A percentile compares a stretch with the other conserved stretches of the same genome.
Evolutionary conservation across 768 basidiomycete genomes (phyloP).

Genomic region (Suillus plorans): DNA sequence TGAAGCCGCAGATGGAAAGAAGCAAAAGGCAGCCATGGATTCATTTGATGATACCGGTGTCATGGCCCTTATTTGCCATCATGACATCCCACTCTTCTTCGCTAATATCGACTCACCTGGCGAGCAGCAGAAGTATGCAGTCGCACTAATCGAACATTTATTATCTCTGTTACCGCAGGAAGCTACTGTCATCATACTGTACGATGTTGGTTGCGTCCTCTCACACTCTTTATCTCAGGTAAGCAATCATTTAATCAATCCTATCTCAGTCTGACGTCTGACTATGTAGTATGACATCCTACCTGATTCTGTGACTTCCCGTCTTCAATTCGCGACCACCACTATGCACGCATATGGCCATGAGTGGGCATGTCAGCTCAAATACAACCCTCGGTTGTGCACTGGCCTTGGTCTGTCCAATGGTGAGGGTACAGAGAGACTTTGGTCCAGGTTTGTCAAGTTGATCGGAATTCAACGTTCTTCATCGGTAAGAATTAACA

Average conservation of each 20-base stretch:
- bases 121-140: constrained; percentile 38
- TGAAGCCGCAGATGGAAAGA: too few relatives aligned
- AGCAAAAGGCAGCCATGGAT: too few relatives aligned
- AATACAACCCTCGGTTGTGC: background rate
- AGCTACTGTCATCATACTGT: background rate
- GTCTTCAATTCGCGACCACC: constrained; percentile 31
- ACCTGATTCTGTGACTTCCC: constrained; percentile 9
- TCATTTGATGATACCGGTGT: too few relatives aligned
- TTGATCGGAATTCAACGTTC: constrained; percentile 34
- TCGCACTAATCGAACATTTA: constrained; percentile 34
- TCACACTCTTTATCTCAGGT: background rate
- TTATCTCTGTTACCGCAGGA: constrained; percentile 28
- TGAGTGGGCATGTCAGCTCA: constrained; percentile 30
- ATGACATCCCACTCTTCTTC: too few relatives aligned
- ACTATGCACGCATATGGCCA: constrained; percentile 43
- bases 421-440: constrained; percentile 14
- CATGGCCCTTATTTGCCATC: too few relatives aligned
- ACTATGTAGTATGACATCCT: background rate
- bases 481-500: constrained; percentile 29
- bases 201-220: background rate
- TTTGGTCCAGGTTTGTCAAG: constrained; percentile 36
- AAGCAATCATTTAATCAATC: background rate
- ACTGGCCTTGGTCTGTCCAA: constrained; percentile 9
- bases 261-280: constrained; percentile 5
- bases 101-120: constrained; percentile 25